Evolutionary conservation across 176 grass and related monocot species (phyloP), one percentile per base, ranked within the genome.

Genomic region (Leersia perrieri): DNA sequence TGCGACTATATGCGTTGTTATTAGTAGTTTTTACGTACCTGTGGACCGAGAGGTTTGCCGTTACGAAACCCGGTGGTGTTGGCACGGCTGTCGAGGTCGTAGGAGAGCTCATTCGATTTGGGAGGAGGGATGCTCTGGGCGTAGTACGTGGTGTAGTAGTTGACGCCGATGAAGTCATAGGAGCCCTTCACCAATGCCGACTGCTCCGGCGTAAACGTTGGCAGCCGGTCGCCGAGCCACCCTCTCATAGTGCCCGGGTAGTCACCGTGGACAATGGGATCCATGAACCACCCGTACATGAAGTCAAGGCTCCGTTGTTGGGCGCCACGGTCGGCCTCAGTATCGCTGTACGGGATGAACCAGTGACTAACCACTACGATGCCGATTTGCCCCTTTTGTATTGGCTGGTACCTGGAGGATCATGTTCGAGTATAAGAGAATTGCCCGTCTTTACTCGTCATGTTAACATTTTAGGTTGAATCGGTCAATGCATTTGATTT

Each of bases 141-240:
- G 55, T 68, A 92, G 44, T 82, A 79, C 16, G 85, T 9, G 27
- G 84, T 89, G 80, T 90, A 95, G 35, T 95, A 95, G 62, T 92
- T 95, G 34, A 92, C 36, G n/a, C 87, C 89, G 47, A 96, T 39
- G 77, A 96, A 92, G 60, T 96, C 85, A 22, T 88, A 92, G 10
- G 90, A 88, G 15, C 88, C 88, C 71, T 65, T 86, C 0, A 96
- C 4, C 5, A 86, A 7, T 55, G 18, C 16, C n/a, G 66, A n/a
- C 53, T 92, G 79, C 70, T 82, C 66, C 1, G 32, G 2, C 1
- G 82, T 92, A 82, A 96, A 96, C 74, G 23, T 9, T 7, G 93
- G 93, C 42, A 96, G 78, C 14, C 85, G 93, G 44, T 15, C 32
- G 32, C 88, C 67, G 10, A 96, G 77, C 57, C 65, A 77, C 1